Percentiles rank a stretch among this genome's conserved stretches.
These are phyloP conservation scores for Penicillium sp. DNA, from an alignment of 2,329 filamentous ascomycete genomes.

Conservation along the genomic window DNA sequence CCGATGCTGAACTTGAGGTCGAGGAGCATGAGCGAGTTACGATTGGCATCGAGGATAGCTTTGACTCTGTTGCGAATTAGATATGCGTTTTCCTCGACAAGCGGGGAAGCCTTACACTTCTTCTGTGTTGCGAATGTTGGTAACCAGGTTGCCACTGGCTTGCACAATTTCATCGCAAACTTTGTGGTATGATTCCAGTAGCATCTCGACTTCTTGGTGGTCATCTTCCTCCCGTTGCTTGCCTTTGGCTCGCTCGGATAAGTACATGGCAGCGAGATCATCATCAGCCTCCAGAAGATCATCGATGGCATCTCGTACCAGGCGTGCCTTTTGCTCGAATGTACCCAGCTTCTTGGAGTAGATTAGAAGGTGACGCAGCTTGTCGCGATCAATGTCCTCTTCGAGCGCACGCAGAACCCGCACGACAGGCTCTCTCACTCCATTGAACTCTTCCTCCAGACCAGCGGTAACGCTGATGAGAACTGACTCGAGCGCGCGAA, in stretches of 20 bases:
- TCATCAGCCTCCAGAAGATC: slow-evolving; percentile 95
- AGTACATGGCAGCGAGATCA: slow-evolving; percentile 89
- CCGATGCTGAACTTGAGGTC: slow-evolving; percentile 96
- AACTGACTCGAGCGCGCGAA: slow-evolving; percentile 91
- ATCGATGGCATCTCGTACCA: slow-evolving; percentile 92
- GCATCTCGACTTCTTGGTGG: slow-evolving; percentile 94
- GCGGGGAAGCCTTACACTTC: slow-evolving; percentile 69
- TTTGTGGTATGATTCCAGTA: slow-evolving; percentile 96
- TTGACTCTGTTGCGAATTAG: slow-evolving; percentile 64
- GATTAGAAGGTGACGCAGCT: slow-evolving; percentile 83
- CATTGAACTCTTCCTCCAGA: slow-evolving; percentile 90
- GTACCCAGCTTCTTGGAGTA: slow-evolving; percentile 94
- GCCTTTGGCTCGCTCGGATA: slow-evolving; percentile 81
- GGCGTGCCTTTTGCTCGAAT: slow-evolving; percentile 93
- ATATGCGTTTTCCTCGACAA: not conserved
- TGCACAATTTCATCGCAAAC: slow-evolving; percentile 98
- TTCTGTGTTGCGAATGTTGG: slow-evolving; percentile 94
- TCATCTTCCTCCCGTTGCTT: slow-evolving; percentile 73
- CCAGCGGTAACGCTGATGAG: slow-evolving; percentile 89
- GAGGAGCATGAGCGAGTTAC: slow-evolving; percentile 94
- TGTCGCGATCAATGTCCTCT: slow-evolving; percentile 94
- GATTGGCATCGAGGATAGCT: slow-evolving; percentile 95
- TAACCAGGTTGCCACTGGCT: slow-evolving; percentile 86
- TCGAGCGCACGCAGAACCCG: slow-evolving; percentile 84
- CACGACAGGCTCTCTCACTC: slow-evolving; percentile 87